Conservation (phyloP, 208 protist species). For the Wallacemonas sp. region DNA sequence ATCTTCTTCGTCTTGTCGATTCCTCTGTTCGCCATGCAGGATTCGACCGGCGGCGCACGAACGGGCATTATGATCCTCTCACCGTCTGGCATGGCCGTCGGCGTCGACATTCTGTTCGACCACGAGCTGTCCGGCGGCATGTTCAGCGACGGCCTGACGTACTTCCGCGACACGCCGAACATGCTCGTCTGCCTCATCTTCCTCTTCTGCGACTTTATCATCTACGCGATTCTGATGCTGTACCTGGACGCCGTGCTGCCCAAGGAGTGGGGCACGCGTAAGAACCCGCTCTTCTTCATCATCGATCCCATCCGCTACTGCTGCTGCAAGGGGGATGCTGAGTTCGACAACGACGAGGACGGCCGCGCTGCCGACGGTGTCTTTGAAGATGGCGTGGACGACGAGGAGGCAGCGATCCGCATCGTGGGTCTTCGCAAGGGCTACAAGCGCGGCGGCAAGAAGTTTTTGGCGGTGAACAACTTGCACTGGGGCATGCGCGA, state of each 20-base stretch:
- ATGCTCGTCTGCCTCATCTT: conserved; percentile 46
- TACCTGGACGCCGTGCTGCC: conserved; percentile 84
- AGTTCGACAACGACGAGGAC: conserved; percentile 26
- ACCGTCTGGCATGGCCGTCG: conserved; percentile 52
- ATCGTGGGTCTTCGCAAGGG: conserved; percentile 38
- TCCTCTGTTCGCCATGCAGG: conserved; percentile 59
- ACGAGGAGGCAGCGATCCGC: conserved; percentile 19
- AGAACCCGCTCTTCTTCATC: conserved; percentile 68
- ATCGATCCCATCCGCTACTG: conserved; percentile 39
- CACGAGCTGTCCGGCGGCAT: conserved; percentile 42
- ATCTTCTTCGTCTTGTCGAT: conserved; percentile 67
- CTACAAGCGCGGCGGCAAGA: conserved; percentile 44
- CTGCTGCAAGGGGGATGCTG: conserved; percentile 11
- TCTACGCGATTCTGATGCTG: conserved; percentile 65
- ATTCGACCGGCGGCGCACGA: conserved; percentile 22
- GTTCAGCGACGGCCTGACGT: conserved; percentile 24
- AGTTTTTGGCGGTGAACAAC: conserved; percentile 73
- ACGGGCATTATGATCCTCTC: conserved; percentile 50
- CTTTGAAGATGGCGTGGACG: conserved; percentile 26
- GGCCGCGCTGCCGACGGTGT: conserved; percentile 30
- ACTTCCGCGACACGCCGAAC: conserved; percentile 41
- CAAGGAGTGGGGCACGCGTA: conserved; percentile 54
- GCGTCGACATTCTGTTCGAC: conserved; percentile 52
- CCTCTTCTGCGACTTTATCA: conserved; percentile 46
- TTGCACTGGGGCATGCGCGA: conserved; percentile 40